Conservation (phyloP, 768 basidiomycete species). For the Leccinum imitatum region DNA sequence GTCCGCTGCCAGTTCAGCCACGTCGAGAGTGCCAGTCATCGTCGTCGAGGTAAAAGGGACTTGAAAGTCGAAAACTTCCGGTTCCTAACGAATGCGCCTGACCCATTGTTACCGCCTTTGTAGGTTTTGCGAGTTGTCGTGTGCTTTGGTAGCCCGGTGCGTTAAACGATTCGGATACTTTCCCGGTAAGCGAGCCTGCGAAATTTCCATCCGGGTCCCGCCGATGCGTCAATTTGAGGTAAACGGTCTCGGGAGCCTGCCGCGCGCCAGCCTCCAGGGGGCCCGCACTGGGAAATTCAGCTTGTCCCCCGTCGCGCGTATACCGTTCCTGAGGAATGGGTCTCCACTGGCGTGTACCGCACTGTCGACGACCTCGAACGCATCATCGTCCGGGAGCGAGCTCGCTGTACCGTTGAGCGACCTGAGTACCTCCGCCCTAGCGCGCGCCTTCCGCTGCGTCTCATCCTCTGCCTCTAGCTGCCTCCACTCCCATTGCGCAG, state of each 20-base stretch:
- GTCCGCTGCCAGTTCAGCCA: too few species aligned
- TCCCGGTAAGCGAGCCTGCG: too few species aligned
- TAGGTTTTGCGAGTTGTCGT: too few species aligned
- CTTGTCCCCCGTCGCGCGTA: slow-evolving; percentile 26
- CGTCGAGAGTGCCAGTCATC: not conserved
- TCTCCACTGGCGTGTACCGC: too few species aligned
- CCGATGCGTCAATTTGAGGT: too few species aligned
- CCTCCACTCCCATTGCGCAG: slow-evolving; percentile 27
- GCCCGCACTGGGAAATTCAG: slow-evolving; percentile 37
- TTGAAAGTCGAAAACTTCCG: not conserved
- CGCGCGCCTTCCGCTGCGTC: slow-evolving; percentile 43
- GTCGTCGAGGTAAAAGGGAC: not conserved
- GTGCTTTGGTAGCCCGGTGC: too few species aligned
- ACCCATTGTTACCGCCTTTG: not conserved
- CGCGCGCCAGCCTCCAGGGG: slow-evolving; percentile 26
- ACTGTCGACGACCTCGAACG: slow-evolving; percentile 47
- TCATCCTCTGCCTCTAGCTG: slow-evolving; percentile 38
- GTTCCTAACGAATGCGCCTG: not conserved
- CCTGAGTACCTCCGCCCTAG: slow-evolving; percentile 32
- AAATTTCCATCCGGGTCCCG: too few species aligned
- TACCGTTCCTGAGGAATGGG: slow-evolving; percentile 33
- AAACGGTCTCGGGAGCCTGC: slow-evolving; percentile 36
- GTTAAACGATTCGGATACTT: too few species aligned
- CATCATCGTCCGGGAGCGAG: slow-evolving; percentile 26
- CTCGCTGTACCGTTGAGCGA: slow-evolving; percentile 32